A percentile compares a stretch with the other conserved stretches of the same genome.
Conservation (phyloP, 345 rosid genomes). For the Conringia planisiliqua region DNA sequence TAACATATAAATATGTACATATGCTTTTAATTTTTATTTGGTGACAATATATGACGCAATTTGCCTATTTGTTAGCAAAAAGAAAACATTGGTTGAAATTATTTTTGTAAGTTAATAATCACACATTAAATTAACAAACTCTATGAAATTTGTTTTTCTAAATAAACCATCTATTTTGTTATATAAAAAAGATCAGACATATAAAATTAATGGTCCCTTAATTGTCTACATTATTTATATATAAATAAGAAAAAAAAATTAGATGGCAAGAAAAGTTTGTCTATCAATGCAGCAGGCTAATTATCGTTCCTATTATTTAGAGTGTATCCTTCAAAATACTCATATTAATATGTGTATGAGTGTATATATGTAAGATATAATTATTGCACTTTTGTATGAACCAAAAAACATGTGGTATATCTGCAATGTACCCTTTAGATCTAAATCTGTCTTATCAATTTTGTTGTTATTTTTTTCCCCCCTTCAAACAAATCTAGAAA, state of each 20-base stretch:
- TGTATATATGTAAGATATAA: not conserved
- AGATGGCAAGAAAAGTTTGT: not conserved
- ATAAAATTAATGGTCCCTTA: not conserved
- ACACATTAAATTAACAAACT: not conserved
- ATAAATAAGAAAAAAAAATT: too few species aligned
- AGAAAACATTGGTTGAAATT: too few species aligned
- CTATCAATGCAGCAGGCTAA: too few species aligned
- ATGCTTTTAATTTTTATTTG: not conserved
- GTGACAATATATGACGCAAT: not conserved
- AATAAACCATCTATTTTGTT: not conserved
- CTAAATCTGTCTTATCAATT: conserved; percentile 13
- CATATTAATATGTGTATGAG: not conserved
- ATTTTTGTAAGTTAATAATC: too few species aligned
- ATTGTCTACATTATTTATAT: not conserved
- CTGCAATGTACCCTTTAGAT: conserved; percentile 14
- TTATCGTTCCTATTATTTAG: not conserved
- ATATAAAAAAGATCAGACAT: not conserved
- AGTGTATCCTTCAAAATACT: not conserved
- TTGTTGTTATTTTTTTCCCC: not conserved
- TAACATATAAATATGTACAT: not conserved
- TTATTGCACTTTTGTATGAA: conserved; percentile 6
- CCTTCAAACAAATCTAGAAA: not conserved
- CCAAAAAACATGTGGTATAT: conserved; percentile 10
- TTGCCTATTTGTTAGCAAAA: not conserved
- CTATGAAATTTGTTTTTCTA: not conserved